Evolutionary conservation across 345 rosid genomes (phyloP).

Genomic region (Eucalyptus sp.): DNA sequence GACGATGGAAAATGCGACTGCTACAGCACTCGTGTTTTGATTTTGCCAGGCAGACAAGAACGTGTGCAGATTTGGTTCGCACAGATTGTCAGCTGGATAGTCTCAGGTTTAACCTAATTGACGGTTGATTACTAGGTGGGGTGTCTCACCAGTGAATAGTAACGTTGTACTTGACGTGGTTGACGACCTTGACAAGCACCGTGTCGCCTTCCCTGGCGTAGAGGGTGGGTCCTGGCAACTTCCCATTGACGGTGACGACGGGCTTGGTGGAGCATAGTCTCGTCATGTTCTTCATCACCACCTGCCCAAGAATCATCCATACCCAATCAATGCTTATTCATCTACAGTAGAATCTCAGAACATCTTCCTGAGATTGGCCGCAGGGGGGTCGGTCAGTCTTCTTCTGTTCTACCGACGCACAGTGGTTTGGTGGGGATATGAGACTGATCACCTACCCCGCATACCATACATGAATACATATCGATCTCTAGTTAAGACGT

Average conservation of each 20-base stretch:
- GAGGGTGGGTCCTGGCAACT: constrained; percentile 44
- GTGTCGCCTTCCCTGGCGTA: constrained; percentile 46
- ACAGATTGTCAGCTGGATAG: neutral
- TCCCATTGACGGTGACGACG: constrained; percentile 25
- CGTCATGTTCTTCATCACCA: constrained; percentile 23
- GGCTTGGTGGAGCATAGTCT: constrained; percentile 30
- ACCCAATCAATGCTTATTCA: neutral
- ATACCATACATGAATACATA: neutral
- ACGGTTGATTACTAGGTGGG: neutral
- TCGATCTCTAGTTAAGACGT: neutral
- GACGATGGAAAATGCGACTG: neutral
- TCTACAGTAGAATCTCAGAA: neutral
- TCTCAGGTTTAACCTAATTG: neutral
- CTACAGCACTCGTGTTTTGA: neutral
- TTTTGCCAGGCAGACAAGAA: neutral
- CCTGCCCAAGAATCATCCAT: constrained; percentile 4
- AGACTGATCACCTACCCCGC: neutral
- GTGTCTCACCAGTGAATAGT: constrained; percentile 46
- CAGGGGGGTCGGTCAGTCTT: neutral
- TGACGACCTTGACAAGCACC: constrained; percentile 40
- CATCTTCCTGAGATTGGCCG: neutral
- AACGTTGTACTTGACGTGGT: constrained; percentile 51
- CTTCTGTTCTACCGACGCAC: neutral
- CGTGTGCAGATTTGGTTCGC: neutral
- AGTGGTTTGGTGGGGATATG: neutral